Evolutionary conservation across 257 asterid species (phyloP).

Genomic region (Cynanchum wilfordii): DNA sequence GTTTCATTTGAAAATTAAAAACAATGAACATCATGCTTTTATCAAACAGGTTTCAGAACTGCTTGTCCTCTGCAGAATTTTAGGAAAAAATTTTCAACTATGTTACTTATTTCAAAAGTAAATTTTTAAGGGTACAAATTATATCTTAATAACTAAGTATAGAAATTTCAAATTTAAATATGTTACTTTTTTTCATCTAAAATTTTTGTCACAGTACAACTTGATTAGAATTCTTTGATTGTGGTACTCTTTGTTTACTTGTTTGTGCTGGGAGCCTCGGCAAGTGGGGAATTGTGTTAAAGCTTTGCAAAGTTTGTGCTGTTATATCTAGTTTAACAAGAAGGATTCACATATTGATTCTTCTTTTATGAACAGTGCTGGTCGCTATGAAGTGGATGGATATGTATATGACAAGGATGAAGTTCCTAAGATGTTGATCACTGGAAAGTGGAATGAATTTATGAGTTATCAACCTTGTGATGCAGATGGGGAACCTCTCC

Average conservation of each 20-base stretch:
- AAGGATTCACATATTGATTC: background rate
- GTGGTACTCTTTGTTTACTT: background rate
- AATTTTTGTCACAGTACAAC: background rate
- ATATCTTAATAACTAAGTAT: no score
- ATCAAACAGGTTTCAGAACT: background rate
- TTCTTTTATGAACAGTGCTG: slow-evolving; percentile 46
- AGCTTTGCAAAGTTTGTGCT: slow-evolving; percentile 1
- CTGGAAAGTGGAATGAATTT: slow-evolving; percentile 85
- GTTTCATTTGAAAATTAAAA: background rate
- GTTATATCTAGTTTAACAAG: background rate
- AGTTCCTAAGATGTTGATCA: slow-evolving; percentile 86
- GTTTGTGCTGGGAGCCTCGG: background rate
- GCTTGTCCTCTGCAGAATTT: no score
- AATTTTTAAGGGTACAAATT: no score
- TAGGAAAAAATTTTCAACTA: no score
- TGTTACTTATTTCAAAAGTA: no score
- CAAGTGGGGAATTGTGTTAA: background rate
- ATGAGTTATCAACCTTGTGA: slow-evolving; percentile 89
- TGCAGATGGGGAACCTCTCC: slow-evolving; percentile 82
- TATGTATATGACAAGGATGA: slow-evolving; percentile 72
- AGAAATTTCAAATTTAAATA: no score
- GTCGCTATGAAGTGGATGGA: slow-evolving; percentile 93
- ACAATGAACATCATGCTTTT: background rate
- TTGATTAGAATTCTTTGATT: background rate
- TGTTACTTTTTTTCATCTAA: no score